Evolutionary conservation across 768 basidiomycete genomes (phyloP), one percentile per base, ranked within the genome.

Genomic region (Lactifluus subvellereus): DNA sequence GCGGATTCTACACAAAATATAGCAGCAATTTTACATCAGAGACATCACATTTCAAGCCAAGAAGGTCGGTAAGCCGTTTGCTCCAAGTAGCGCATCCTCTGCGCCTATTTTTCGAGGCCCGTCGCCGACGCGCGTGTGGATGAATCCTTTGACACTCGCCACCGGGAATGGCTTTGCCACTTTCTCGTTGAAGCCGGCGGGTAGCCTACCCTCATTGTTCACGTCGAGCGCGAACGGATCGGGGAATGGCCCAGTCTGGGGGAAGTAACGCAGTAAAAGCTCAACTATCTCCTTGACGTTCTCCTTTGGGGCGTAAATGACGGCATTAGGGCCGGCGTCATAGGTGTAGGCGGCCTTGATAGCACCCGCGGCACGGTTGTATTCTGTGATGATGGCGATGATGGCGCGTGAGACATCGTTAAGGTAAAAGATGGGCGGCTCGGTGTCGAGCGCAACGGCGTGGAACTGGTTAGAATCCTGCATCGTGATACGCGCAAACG

Each of bases 401-500:
- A 99, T 92, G n/a, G 91, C 75, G n/a, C 90, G 82, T 60, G 87
- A 89, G 69, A 96, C 92, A 75, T 99, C 97, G 78, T 98, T 98
- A 85, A 99, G 87, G 80, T 99, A 99, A 75, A 99, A 98, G 75
- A 98, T 98, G 48, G 97, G 97, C 1, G 97, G 97, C 48, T 89
- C 85, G 0, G 97, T 98, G 76, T 99, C 97, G 67, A 98, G 87
- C 54, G 90, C 91, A 67, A 98, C 93, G 32, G 97, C 94, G 72
- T 99, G 97, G 85, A 99, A 99, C 78, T 93, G 89, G 78, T 99
- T 99, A 56, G 94, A 96, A 74, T 99, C 97, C 54, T 83, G 85
- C 94, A 98, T 99, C 22, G 97, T 99, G 73, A 98, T 84, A 64
- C 78, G 76, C 0, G 94, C 97, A 68, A 99, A 99, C 0, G 83